Base-by-base conservation (phyloP, 1,284 basidiomycete genomes). In the Takashimella tepidaria region DNA sequence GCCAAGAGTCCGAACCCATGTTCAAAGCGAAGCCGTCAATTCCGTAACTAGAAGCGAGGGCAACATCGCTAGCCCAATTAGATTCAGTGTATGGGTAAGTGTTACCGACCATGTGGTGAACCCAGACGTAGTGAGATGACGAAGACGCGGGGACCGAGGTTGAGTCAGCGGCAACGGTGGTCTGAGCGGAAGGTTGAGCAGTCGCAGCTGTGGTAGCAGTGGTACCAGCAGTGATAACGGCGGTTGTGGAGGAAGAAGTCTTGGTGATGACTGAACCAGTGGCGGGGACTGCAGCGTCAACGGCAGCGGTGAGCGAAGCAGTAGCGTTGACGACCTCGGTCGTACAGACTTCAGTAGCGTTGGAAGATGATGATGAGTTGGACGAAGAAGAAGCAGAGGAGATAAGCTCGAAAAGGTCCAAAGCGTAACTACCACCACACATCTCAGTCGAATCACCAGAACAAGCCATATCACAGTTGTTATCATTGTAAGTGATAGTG, bases 21-120 rank as follows among this genome's bases (percentile, higher is more conserved):
- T 86, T 86, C 45, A 86, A 77, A 0, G 81, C 84, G 59, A 86
- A 86, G 1, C 80, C 85, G 61, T 85, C 83, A 51, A 78, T 76
- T 4, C 75, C 72, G 3, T 72, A 70, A 4, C 64, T 68, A 3
- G 63, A 60, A 1, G 78, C 75, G 23, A 68, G 65, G 10, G 55
- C 27, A 41, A 79, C 71, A 47, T 79, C 74, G 45, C 59, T 59
- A 2, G 61, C 56, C 75, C 75, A 77, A 43, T 66, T 67, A 25
- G 51, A 25, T 40, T 62, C 59, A 22, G 56, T 59, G 66, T 74
- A 77, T 5, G 67, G 63, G 54, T 72, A 74, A 6, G 72, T 73
- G 61, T 70, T 70, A 11, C 70, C 72, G 49, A 74, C 67, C 67
- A 77, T 76, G 64, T 74, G 70, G 55, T 74, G 75, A 3, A 69